phyloP scores from a whole-genome alignment of 805 yeast genomes.

The Suhomyces sp. region DNA sequence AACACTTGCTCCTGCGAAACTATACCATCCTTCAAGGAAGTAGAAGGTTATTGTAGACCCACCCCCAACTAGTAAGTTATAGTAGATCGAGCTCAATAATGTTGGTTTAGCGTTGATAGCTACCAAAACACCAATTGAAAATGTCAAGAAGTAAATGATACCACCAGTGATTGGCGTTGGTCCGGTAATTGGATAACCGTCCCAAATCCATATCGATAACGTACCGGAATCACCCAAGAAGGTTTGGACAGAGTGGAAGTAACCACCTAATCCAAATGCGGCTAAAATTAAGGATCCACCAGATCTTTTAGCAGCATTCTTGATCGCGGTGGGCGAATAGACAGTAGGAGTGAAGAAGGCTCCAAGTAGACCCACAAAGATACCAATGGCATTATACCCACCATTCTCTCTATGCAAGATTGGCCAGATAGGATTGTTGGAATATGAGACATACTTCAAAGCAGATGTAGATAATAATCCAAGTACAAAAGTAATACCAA shows the following conservation, averaged over 20 bases:
- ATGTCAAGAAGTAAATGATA: slow-evolving; percentile 57
- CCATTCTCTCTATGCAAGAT: slow-evolving; percentile 83
- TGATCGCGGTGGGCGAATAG: slow-evolving; percentile 14
- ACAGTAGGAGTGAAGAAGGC: slow-evolving; percentile 60
- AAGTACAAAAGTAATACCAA: slow-evolving; percentile 56
- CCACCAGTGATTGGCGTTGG: slow-evolving; percentile 90
- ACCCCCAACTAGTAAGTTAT: slow-evolving; percentile 42
- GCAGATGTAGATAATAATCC: slow-evolving; percentile 77
- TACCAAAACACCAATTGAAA: slow-evolving; percentile 51
- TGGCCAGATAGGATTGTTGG: slow-evolving; percentile 97
- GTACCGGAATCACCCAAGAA: slow-evolving; percentile 82
- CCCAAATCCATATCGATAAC: slow-evolving; percentile 94
- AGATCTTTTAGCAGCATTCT: slow-evolving; percentile 15
- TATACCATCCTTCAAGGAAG: slow-evolving; percentile 61
- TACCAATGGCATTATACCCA: slow-evolving; percentile 76
- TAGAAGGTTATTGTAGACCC: slow-evolving; percentile 54
- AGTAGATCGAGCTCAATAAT: slow-evolving; percentile 23
- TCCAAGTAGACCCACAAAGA: slow-evolving; percentile 58
- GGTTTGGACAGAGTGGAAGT: slow-evolving; percentile 69
- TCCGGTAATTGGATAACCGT: slow-evolving; percentile 83
- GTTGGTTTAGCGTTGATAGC: slow-evolving; percentile 24
- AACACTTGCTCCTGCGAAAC: slow-evolving; percentile 69
- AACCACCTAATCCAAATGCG: slow-evolving; percentile 72
- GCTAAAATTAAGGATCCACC: slow-evolving; percentile 51
- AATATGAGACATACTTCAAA: slow-evolving; percentile 69